Base-by-base conservation (phyloP, 2,329 filamentous ascomycete genomes). In the Botrytis aclada region DNA sequence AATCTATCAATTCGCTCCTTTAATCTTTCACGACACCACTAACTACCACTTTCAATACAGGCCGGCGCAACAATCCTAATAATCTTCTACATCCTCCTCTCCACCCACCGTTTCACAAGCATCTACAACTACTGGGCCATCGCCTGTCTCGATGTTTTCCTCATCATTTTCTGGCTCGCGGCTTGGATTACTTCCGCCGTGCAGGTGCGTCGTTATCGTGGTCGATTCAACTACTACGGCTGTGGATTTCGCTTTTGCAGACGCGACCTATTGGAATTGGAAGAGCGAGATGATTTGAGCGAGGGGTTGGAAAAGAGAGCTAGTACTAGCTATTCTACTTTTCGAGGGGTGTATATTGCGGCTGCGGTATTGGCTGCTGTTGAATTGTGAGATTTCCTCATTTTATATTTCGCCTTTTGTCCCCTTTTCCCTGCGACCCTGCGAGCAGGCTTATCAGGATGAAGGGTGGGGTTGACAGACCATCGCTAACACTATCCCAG, bases 91-190 rank as follows among this genome's bases (percentile, higher is more conserved):
- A 70, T 60, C 9, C 66, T 73, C 6, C 14, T 70, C 22, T 22
- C 66, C 0, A 60, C 65, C 22, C 65, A 70, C n/a, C 60, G 14
- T 14, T 56, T 73, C 58, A 70, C 56, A 7, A 45, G 16, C 18
- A 70, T 73, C 43, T 73, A 60, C 45, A 70, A 63, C 18, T 58
- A 64, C 25, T 73, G 67, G 65, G 71, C 60, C 6, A 64, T 73
- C n/a, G 56, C 45, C 3, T 56, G 66, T 39, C 56, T 73, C 5
- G 71, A 73, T 25, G 18, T 73, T 3, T 58, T 70, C 45, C 34
- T 70, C 12, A 12, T 64, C 4, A 65, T 64, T 25, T 60, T 73
- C 39, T 73, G 71, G 71, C 25, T 73, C 10, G 56, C 69, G 4
- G 43, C 71, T 1, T 73, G 69, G 45, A 60, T 64, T 18, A 67